Evolutionary conservation across 148 eudicot genomes (phyloP), one percentile per base, ranked within the genome.

Genomic region (Tetragonia tetragonoides): DNA sequence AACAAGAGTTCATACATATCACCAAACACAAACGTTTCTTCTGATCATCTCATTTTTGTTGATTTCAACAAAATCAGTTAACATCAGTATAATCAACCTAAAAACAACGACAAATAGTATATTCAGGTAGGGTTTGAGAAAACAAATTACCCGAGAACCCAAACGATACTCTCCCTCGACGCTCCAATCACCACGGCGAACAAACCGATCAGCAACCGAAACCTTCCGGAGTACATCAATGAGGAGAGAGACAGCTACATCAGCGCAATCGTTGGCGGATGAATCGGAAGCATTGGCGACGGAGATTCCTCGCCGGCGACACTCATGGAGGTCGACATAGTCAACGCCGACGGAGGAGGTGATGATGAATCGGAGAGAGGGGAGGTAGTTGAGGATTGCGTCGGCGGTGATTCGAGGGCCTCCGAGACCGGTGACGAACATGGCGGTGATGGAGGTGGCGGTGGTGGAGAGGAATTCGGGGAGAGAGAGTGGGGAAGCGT

Each of bases 221-320:
- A 93, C 72, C 70, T 56, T 86, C 71, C 97, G 82, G 14, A 91
- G 51, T 0, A 91, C 91, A 68, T 90, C 93, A 73, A 93, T 57
- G 56, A 90, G 16, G 15, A 93, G 74, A 20, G 86, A 92, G 11
- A 93, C 91, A 0, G 97, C 88, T 7, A 61, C 28, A 37, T 93
- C 97, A 16, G 98, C 98, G 14, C 87, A 90, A 61, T 91, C 97
- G 12, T 62, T 75, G 37, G 92, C 76, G 75, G 72, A 86, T n/a
- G 84, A 18, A 3, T 40, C 42, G 41, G 85, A 68, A 11, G 89
- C 81, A 74, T 82, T 80, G 14, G 93, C 87, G 4, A 93, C 79
- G 46, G 85, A 12, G 44, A 93, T 82, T 3, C 89, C 87, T 9
- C 90, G 90, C 71, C 90, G 89, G 73, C 88, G 86, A 68, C 94